Conservation (phyloP, 2,329 filamentous ascomycete species). For the Ophiobolus disseminans region DNA sequence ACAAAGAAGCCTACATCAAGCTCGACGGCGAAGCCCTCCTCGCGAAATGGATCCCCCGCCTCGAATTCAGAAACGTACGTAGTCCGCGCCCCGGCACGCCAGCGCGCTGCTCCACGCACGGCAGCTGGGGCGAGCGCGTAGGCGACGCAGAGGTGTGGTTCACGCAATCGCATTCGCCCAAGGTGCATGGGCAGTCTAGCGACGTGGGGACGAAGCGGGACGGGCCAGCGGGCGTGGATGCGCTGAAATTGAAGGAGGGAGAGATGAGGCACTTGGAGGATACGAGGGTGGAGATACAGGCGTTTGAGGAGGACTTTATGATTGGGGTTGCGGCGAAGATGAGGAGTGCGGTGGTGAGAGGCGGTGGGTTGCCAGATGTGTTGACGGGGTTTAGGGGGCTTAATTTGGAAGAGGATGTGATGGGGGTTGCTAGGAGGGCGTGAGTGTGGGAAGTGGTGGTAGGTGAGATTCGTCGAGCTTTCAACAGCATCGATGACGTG, state of each 20-base stretch:
- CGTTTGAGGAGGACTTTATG: conserved; percentile 66
- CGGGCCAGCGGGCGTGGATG: conserved; percentile 9
- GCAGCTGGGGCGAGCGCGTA: conserved; percentile 56
- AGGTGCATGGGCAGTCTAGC: background rate
- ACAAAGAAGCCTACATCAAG: conserved; percentile 84
- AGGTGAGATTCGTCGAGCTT: too few relatives aligned
- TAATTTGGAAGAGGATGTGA: conserved; percentile 56
- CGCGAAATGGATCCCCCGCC: conserved; percentile 72
- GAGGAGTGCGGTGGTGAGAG: conserved; percentile 51
- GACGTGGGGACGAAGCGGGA: conserved; percentile 36
- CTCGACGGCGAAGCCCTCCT: conserved; percentile 80
- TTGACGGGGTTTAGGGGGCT: conserved; percentile 53
- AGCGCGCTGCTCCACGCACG: conserved; percentile 53
- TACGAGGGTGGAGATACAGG: conserved; percentile 64
- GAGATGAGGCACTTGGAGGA: conserved; percentile 50
- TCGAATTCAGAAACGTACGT: conserved; percentile 72
- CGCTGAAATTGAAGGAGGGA: conserved; percentile 3
- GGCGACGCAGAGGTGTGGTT: conserved; percentile 60
- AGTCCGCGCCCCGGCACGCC: conserved; percentile 53
- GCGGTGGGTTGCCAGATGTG: conserved; percentile 40
- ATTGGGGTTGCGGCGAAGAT: conserved; percentile 60
- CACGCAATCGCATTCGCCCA: conserved; percentile 30
- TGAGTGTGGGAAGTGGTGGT: too few relatives aligned
- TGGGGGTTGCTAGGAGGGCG: conserved; percentile 30
- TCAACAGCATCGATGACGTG: too few relatives aligned